A percentile compares a stretch with the other conserved stretches of the same genome.
Conservation (phyloP, 768 basidiomycete genomes). For the Pulveroboletus frians region DNA sequence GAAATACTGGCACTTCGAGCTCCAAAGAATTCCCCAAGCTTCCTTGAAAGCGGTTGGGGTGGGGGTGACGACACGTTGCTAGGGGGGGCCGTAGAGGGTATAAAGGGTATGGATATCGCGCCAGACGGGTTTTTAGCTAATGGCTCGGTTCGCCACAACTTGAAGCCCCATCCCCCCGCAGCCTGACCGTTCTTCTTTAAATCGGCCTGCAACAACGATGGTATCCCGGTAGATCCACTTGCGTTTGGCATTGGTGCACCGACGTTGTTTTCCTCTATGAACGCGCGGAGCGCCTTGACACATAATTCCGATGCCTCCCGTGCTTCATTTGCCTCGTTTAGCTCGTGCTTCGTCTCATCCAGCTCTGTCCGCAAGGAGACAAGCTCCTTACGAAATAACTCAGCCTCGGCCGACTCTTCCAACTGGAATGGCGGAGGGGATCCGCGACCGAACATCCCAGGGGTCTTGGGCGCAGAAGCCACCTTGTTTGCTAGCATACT, state of each 20-base stretch:
- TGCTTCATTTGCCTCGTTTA: constrained; percentile 77
- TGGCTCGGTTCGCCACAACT: constrained; percentile 54
- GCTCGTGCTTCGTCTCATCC: constrained; percentile 58
- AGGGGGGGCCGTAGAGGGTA: constrained; percentile 17
- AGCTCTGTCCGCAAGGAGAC: constrained; percentile 51
- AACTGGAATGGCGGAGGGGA: constrained; percentile 39
- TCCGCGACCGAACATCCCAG: constrained; percentile 50
- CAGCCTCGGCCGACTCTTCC: constrained; percentile 43
- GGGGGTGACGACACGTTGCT: constrained; percentile 22
- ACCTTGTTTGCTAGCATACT: constrained; percentile 15
- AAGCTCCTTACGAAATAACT: constrained; percentile 58
- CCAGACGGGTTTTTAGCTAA: constrained; percentile 25
- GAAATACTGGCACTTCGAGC: constrained; percentile 48
- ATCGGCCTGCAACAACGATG: constrained; percentile 26
- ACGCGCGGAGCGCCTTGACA: constrained; percentile 75
- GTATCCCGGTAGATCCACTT: constrained; percentile 13
- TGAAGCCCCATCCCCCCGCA: constrained; percentile 60
- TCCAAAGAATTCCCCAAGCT: constrained; percentile 68
- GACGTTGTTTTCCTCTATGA: constrained; percentile 70
- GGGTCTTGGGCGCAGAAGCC: constrained; percentile 33
- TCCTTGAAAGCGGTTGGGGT: constrained; percentile 51
- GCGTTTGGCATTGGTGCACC: constrained; percentile 32
- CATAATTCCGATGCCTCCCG: constrained; percentile 84
- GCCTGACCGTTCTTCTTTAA: constrained; percentile 29
- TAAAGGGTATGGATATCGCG: constrained; percentile 27